Conservation (phyloP, 805 yeast species). For the Hanseniaspora mollemarum region DNA sequence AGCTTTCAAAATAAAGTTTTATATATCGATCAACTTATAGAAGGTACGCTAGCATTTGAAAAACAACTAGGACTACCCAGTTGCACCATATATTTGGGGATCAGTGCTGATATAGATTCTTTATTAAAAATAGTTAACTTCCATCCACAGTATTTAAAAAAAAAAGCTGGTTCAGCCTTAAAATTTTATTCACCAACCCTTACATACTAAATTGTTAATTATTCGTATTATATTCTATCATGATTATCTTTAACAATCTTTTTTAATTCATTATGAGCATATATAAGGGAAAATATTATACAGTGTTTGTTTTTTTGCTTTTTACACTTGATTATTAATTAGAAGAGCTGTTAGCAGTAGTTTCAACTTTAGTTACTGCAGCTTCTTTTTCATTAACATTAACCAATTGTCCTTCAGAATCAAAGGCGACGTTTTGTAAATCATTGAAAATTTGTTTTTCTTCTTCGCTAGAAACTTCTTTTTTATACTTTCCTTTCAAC, state of each 20-base stretch:
- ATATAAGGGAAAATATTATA: not conserved
- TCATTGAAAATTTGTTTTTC: slow-evolving; percentile 41
- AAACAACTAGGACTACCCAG: too few species aligned
- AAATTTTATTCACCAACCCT: too few species aligned
- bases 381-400: not conserved
- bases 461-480: slow-evolving; percentile 43
- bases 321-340: not conserved
- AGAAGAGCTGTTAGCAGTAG: not conserved
- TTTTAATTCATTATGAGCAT: not conserved
- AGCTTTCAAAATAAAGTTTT: too few species aligned
- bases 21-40: too few species aligned
- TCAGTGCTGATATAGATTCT: too few species aligned
- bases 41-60: too few species aligned
- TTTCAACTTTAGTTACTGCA: not conserved
- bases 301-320: not conserved
- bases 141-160: too few species aligned
- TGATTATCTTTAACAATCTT: not conserved
- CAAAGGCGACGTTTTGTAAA: slow-evolving; percentile 33
- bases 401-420: slow-evolving; percentile 28
- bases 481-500: slow-evolving; percentile 55
- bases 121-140: too few species aligned
- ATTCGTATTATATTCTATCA: too few species aligned
- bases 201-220: too few species aligned
- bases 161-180: too few species aligned
- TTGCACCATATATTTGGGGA: too few species aligned